Conservation (phyloP, 2,329 filamentous ascomycete species). For the Aureobasidium sp. region DNA sequence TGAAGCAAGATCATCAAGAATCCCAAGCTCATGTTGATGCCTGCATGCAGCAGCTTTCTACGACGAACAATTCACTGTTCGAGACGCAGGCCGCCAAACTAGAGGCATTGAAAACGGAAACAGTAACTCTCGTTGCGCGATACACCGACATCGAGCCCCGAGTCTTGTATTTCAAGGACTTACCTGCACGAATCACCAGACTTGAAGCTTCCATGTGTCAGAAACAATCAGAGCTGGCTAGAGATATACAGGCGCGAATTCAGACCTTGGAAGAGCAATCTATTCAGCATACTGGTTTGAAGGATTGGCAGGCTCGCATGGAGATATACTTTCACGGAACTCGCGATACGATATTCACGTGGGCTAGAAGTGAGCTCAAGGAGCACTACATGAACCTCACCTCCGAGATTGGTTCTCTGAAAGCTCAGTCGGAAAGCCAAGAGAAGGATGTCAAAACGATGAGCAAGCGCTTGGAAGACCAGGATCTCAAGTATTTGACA, state of each 20-base stretch:
- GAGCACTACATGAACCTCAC: neutral
- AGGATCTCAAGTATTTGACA: neutral
- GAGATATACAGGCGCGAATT: too few species aligned
- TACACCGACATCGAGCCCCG: neutral
- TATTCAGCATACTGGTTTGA: neutral
- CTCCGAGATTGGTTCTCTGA: neutral
- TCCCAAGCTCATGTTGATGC: neutral
- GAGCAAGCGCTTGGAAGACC: neutral
- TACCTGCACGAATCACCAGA: neutral
- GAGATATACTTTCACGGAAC: neutral
- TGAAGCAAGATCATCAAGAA: neutral
- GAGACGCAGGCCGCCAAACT: neutral
- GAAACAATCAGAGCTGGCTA: too few species aligned
- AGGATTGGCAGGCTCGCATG: neutral
- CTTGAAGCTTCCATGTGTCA: too few species aligned
- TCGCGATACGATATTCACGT: neutral
- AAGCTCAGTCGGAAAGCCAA: neutral
- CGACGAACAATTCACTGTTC: neutral
- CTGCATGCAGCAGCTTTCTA: neutral
- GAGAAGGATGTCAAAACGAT: neutral
- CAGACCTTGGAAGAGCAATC: neutral
- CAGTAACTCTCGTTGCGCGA: neutral
- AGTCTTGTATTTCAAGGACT: neutral
- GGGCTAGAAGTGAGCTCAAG: neutral
- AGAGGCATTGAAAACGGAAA: neutral